Base-by-base conservation (phyloP, 2,329 filamentous ascomycete species). In the Geosmithia putterillii region DNA sequence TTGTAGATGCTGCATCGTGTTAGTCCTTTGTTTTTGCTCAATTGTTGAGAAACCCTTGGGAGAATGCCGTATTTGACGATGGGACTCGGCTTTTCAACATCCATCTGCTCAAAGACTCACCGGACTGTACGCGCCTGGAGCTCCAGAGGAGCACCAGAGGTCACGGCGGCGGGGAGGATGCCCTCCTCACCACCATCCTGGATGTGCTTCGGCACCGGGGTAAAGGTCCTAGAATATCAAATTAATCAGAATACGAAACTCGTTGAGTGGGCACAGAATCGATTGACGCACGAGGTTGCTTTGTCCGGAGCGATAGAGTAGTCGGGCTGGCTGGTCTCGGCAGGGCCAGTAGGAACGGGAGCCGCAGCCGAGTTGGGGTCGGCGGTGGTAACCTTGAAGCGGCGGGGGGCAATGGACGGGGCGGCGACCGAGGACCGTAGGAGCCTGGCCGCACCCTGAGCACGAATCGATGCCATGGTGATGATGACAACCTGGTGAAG, bases 71-170 rank as follows among this genome's bases (percentile, higher is more conserved):
- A n/a, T n/a, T n/a, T n/a, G n/a, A n/a, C n/a, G n/a, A n/a, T n/a
- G n/a, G n/a, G n/a, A n/a, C n/a, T n/a, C n/a, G n/a, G n/a, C n/a
- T n/a, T n/a, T n/a, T n/a, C n/a, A 14, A 32, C 23, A 25, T 6
- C 6, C 23, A 25, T 7, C 7, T 25, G 10, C 14, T 10, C 2
- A n/a, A 15, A 21, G 32, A 57, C 74, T 49, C 80, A 95, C 89
- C 90, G 83, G 55, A 96, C 94, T 53, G 85, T 90, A 54, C 92
- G 81, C 49, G 86, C 89, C 69, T 98, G 89, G 17, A 98, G 77
- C 61, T 98, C 94, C 45, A 89, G 77, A 23, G 92, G 94, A 40
- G 92, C 92, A 42, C 90, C 92, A 3, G 92, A 96, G 25, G 95
- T 73, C 22, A 92, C 76, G 47, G 88, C 87, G 21, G 90, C 92